phyloP scores from a whole-genome alignment of 805 yeast genomes.

The Teunomyces tritomae region DNA sequence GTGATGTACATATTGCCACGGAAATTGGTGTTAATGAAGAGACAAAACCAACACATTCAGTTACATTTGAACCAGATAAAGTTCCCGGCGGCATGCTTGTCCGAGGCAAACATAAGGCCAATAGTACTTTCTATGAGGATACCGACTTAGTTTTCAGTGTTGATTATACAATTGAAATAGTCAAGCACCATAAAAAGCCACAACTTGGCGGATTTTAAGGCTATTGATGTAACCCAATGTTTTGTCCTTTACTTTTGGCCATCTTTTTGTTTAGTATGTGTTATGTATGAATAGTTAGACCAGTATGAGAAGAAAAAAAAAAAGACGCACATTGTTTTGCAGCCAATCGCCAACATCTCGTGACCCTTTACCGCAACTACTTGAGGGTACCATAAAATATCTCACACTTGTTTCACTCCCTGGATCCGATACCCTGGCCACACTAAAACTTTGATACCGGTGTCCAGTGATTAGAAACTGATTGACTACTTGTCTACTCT shows the following conservation, averaged over 20 bases:
- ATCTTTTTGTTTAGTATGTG: background rate
- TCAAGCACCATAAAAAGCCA: conserved; percentile 17
- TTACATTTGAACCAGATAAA: conserved; percentile 24
- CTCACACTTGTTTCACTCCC: background rate
- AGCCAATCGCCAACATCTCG: conserved; percentile 3
- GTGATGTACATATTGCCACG: conserved; percentile 18
- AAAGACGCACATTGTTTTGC: background rate
- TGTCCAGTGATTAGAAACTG: background rate
- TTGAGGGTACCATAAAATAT: background rate
- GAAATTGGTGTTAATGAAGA: conserved; percentile 15
- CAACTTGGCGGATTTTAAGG: conserved; percentile 6
- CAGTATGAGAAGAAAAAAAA: too few relatives aligned
- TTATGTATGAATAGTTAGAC: background rate
- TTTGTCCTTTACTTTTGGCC: background rate
- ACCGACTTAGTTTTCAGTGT: conserved; percentile 14
- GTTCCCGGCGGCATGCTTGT: conserved; percentile 29
- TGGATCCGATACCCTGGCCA: background rate
- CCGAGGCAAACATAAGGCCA: conserved; percentile 27
- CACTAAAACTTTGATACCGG: background rate
- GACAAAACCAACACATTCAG: conserved; percentile 13
- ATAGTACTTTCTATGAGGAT: conserved; percentile 18
- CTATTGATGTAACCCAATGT: background rate
- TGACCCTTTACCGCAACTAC: conserved; percentile 1
- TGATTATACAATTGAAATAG: conserved; percentile 19
- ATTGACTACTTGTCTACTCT: background rate